Conservation (phyloP, 2,329 filamentous ascomycete species). For the Trichophyton simii region DNA sequence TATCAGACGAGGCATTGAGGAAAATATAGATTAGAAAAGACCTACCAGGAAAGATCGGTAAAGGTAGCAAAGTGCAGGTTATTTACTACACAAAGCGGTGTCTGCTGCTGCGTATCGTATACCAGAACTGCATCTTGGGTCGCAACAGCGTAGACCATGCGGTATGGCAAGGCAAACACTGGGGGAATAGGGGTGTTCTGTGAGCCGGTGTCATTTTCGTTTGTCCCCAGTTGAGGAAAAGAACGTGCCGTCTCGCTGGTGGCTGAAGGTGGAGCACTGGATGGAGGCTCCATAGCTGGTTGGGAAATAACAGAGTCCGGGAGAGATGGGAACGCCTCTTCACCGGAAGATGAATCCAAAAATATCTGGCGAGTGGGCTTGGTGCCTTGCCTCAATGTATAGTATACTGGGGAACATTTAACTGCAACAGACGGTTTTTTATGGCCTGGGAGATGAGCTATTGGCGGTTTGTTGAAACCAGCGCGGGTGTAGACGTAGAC, state of each 20-base stretch:
- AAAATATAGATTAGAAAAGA: background rate
- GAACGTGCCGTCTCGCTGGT: constrained; percentile 39
- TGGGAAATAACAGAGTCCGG: constrained; percentile 59
- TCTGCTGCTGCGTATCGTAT: constrained; percentile 95
- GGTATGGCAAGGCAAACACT: constrained; percentile 76
- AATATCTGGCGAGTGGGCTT: constrained; percentile 76
- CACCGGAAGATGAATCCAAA: constrained; percentile 79
- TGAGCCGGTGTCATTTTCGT: constrained; percentile 40
- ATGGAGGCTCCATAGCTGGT: constrained; percentile 68
- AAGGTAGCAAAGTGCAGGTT: constrained; percentile 97
- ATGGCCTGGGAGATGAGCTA: constrained; percentile 88
- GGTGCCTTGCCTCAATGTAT: constrained; percentile 58
- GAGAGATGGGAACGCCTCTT: constrained; percentile 69
- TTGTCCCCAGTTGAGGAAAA: constrained; percentile 36
- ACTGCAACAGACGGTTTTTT: constrained; percentile 97
- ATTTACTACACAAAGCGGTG: constrained; percentile 85
- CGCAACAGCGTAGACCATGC: constrained; percentile 91
- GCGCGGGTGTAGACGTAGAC: constrained; percentile 97
- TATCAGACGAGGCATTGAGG: background rate
- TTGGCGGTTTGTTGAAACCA: constrained; percentile 89
- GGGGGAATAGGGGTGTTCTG: constrained; percentile 44
- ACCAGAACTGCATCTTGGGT: constrained; percentile 90
- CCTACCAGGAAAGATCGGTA: constrained; percentile 88
- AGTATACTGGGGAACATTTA: constrained; percentile 82
- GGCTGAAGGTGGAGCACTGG: constrained; percentile 38